A percentile compares a stretch with the other conserved stretches of the same genome.
Evolutionary conservation across 225 moss, liverwort and hornwort genomes (phyloP).

Genomic region (Neckera pumila): DNA sequence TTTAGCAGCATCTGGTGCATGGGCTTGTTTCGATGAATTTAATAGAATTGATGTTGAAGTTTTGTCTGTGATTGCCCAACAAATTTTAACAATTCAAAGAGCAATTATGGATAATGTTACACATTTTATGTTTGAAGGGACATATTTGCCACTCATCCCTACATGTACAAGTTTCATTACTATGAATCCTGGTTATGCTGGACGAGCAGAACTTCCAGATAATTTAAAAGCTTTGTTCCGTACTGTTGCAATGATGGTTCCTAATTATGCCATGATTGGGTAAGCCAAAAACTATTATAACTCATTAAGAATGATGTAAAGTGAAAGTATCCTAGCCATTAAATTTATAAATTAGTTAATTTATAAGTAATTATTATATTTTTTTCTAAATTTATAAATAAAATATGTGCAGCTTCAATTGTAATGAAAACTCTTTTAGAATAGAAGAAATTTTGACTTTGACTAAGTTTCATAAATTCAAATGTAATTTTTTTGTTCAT

Average conservation of each 20-base stretch:
- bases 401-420: background rate
- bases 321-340: background rate
- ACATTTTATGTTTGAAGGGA: background rate
- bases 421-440: too few relatives aligned
- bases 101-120: background rate
- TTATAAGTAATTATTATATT: background rate
- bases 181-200: background rate
- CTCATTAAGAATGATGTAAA: fast-evolving
- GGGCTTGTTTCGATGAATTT: background rate
- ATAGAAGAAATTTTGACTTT: fast-evolving
- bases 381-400: too few relatives aligned
- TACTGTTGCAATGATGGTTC: background rate
- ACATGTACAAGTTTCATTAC: background rate
- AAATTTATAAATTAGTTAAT: background rate
- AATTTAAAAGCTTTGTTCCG: background rate
- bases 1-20: background rate
- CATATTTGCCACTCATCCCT: background rate
- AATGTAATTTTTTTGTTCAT: fast-evolving
- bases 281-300: background rate
- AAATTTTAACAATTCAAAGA: background rate
- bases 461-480: background rate
- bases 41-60: background rate
- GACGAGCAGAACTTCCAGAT: background rate
- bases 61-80: background rate
- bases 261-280: background rate